A percentile compares a stretch with the other conserved stretches of the same genome.
phyloP scores from a whole-genome alignment of 2,329 filamentous ascomycete genomes.

The Tolypocladium tropicale region DNA sequence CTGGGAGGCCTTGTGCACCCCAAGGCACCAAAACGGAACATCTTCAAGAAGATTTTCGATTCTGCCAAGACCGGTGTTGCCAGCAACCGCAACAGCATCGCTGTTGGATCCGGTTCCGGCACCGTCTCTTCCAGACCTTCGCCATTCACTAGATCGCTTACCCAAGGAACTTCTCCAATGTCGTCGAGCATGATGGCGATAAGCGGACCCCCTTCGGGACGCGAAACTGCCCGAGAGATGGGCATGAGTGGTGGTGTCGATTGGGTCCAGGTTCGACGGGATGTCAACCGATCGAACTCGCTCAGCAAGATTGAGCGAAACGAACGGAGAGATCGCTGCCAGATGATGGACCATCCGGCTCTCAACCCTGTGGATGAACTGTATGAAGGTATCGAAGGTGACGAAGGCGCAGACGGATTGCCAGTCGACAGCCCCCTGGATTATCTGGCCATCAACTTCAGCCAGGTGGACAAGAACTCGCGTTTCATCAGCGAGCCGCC shows the following conservation, averaged over 20 bases:
- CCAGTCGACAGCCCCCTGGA: constrained; percentile 76
- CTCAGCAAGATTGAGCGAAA: constrained; percentile 78
- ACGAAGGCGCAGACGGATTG: constrained; percentile 77
- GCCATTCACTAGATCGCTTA: constrained; percentile 29
- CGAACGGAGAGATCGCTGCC: constrained; percentile 79
- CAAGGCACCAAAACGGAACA: constrained; percentile 73
- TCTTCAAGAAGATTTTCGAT: constrained; percentile 92
- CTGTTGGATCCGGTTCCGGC: constrained; percentile 36
- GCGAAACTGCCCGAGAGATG: constrained; percentile 57
- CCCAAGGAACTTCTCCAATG: constrained; percentile 32
- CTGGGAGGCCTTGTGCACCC: constrained; percentile 72
- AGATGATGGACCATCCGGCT: constrained; percentile 87
- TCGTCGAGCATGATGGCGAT: constrained; percentile 28
- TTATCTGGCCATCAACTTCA: constrained; percentile 69
- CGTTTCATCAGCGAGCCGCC: constrained; percentile 81
- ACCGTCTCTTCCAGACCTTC: constrained; percentile 31
- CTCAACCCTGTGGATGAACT: constrained; percentile 86
- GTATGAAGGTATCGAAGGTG: constrained; percentile 74
- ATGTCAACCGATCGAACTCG: constrained; percentile 92
- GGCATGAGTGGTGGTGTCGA: constrained; percentile 57
- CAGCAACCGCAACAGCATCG: constrained; percentile 77
- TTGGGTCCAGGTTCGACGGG: constrained; percentile 95
- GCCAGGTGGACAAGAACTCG: constrained; percentile 89
- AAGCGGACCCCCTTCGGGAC: constrained; percentile 24
- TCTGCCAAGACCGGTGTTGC: constrained; percentile 90